Evolutionary conservation across 2,329 filamentous ascomycete genomes (phyloP).

Genomic region (Fusarium ambrosium): DNA sequence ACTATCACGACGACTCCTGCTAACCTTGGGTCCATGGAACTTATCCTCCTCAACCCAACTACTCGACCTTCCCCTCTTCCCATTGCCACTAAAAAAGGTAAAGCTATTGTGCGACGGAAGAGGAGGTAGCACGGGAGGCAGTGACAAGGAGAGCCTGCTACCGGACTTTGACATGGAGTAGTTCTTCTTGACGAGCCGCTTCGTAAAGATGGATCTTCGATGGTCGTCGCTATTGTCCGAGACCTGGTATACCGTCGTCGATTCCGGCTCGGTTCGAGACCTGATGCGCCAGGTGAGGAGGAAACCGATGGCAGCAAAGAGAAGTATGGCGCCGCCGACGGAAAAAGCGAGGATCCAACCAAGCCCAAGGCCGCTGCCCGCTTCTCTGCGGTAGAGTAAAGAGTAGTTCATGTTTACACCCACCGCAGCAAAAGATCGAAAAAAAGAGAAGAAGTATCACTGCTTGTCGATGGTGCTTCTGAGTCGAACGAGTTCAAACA

Average conservation of each 20-base stretch:
- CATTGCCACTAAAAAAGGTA: constrained; percentile 47
- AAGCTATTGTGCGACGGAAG: constrained; percentile 52
- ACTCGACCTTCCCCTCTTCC: constrained; percentile 43
- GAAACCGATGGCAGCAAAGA: constrained; percentile 60
- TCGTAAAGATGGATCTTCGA: constrained; percentile 39
- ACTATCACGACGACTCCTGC: constrained; percentile 45
- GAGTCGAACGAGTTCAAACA: constrained; percentile 7
- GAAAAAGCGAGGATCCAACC: constrained; percentile 61
- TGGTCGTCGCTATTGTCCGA: constrained; percentile 38
- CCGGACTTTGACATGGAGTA: constrained; percentile 44
- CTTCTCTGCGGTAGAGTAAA: constrained; percentile 18
- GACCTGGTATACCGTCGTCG: constrained; percentile 49
- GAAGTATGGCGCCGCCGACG: constrained; percentile 60
- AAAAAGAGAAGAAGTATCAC: background rate
- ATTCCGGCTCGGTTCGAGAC: constrained; percentile 32
- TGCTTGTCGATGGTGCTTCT: constrained; percentile 24
- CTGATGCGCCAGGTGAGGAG: constrained; percentile 57
- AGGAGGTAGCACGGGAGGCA: constrained; percentile 51
- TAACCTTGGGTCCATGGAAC: constrained; percentile 62
- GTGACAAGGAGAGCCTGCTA: constrained; percentile 49
- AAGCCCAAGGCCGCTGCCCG: constrained; percentile 46
- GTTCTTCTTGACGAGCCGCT: constrained; percentile 51
- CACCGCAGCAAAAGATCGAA: constrained; percentile 23
- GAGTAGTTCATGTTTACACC: constrained; percentile 28
- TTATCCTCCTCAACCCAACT: constrained; percentile 67